Evolutionary conservation across 768 basidiomycete genomes (phyloP), one percentile per base, ranked within the genome.

Genomic region (Mycena alexandri): DNA sequence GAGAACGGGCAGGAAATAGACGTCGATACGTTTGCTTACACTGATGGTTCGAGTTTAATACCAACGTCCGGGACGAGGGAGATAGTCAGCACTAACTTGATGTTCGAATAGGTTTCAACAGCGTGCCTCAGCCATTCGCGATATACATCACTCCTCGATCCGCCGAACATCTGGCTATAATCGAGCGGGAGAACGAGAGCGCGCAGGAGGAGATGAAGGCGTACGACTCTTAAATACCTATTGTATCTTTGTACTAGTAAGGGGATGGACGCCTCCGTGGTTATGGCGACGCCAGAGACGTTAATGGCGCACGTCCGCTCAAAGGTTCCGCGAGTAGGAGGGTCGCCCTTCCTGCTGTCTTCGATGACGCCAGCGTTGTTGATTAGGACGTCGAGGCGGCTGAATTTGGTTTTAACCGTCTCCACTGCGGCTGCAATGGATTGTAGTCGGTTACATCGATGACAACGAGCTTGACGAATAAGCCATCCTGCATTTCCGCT

Each of bases 21-120:
- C 25, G 66, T 71, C 29, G 70, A 71, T 41, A 71, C 60, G 17
- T 24, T 71, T n/a, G 70, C 70, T 21, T 71, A 71, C 44, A 71
- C 70, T 33, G 63, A 71, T 51, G 70, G 65, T 67, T 33, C 21
- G 43, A 16, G 38, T 33, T 38, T 16, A 11, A 17, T n/a, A 13
- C 33, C n/a, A 11, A 25, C 34, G 34, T n/a, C n/a, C n/a, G n/a
- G n/a, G n/a, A 38, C 14, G 38, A 11, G 38, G 10, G 38, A 38
- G 38, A 33, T 8, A 33, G 10, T 10, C 17, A 5, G 6, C 24
- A 6, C 6, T 29, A 6, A 2, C 53, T 10, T 55, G 17, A 56
- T 33, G 8, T 61, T 7, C 5, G 24, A 13, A 3, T 19, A 67
- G 66, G 70, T 9, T 71, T 71, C 60, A 71, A 71, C 55, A 68